Evolutionary conservation across 2,329 filamentous ascomycete species (phyloP), one percentile per base, ranked within the genome.

Genomic region (Colletotrichum horii): DNA sequence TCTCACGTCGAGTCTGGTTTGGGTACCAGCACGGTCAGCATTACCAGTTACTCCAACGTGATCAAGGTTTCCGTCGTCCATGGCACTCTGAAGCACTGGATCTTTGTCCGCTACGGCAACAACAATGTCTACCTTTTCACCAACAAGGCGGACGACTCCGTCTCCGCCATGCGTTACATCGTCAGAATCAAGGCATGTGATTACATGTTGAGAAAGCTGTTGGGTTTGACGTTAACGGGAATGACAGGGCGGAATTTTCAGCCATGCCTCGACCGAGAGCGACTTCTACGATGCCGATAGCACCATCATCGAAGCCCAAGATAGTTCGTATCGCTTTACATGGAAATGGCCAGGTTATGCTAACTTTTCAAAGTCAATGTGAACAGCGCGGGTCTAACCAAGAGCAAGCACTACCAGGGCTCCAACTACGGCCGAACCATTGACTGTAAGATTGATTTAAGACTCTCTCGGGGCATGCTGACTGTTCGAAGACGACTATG

Each of bases 51-150:
- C 52, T 79, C 75, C 28, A 80, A 82, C 66, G 80, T 84, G 74
- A 84, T 84, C 76, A 84, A 83, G 67, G 82, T 84, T 12, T 81
- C 83, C 1, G 83, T 84, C 28, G 78, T 78, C 22, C 80, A 82
- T 66, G 83, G 83, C 52, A 83, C 82, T 2, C 77, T 84, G 1
- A 82, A 83, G 77, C 83, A 84, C 69, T 83, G 83, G 66, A 79
- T 84, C 32, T 65, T 60, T 34, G 36, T 83, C 52, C 79, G 83
- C 61, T 84, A 84, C 76, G 82, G 81, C 67, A 83, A 85, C 78
- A 81, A 83, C 71, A 83, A 85, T 66, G 81, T 84, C 15, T 86
- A 87, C 72, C 84, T 87, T 36, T 85, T 86, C 76, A 86, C 85
- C 76, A 86, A 86, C 77, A 87, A 85, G 78, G 81, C 80, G 6